Percentiles rank a stretch among this genome's conserved stretches.
Conservation (phyloP, 768 basidiomycete species). For the Astraeus odoratus region DNA sequence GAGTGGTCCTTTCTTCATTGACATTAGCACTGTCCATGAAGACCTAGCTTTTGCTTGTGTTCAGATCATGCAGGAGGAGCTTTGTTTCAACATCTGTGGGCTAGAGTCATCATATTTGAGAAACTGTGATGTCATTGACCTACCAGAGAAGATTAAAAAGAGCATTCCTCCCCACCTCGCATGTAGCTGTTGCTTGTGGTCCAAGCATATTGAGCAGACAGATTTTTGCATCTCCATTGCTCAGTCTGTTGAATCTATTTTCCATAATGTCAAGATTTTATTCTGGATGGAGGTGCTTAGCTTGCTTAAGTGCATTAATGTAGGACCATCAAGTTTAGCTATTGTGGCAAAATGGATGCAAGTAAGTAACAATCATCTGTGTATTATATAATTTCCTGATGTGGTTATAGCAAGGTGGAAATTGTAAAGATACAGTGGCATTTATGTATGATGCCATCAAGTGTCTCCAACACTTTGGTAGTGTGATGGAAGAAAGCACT, state of each 20-base stretch:
- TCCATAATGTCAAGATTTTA: background rate
- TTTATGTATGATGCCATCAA: background rate
- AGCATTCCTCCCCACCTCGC: slow-evolving; percentile 20
- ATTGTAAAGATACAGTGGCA: background rate
- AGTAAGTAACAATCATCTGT: background rate
- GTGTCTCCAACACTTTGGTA: background rate
- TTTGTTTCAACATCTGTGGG: slow-evolving; percentile 9
- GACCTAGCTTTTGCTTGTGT: slow-evolving; percentile 5
- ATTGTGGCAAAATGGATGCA: background rate
- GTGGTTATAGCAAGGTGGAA: background rate
- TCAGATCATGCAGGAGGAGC: slow-evolving; percentile 1
- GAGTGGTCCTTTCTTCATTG: slow-evolving; percentile 10
- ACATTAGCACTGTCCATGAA: background rate
- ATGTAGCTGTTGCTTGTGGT: slow-evolving; percentile 26
- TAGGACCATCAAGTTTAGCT: background rate
- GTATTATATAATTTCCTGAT: background rate
- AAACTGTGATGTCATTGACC: background rate
- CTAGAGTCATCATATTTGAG: slow-evolving; percentile 3
- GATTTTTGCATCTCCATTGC: background rate
- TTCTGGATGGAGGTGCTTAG: background rate
- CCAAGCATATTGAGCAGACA: background rate
- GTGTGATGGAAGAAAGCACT: background rate
- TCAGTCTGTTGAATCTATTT: background rate
- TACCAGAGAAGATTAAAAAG: slow-evolving; percentile 7
- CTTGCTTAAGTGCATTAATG: background rate